These are phyloP conservation scores for Esteya vermicola DNA, from an alignment of 2,329 filamentous ascomycete species.

Conservation along the genomic window DNA sequence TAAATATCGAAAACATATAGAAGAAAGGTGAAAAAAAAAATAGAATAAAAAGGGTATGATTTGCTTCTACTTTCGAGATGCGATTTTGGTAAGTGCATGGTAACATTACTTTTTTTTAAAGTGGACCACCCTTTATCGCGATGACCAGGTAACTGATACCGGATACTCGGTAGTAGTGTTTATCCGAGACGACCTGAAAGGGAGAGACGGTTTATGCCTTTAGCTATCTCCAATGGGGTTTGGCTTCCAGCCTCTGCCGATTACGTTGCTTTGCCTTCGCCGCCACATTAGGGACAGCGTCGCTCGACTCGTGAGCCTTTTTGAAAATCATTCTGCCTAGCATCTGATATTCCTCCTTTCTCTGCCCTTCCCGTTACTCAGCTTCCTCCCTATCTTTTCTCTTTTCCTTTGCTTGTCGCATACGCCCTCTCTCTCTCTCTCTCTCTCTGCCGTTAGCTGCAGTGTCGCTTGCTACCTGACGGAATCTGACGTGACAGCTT, in stretches of 20 bases:
- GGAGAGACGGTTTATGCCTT: too few relatives aligned
- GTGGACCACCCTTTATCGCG: constrained; percentile 10
- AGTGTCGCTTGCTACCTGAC: too few relatives aligned
- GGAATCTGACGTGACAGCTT: too few relatives aligned
- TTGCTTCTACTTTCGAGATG: too few relatives aligned
- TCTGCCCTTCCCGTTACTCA: not conserved
- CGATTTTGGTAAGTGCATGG: not conserved
- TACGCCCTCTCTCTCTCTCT: too few relatives aligned
- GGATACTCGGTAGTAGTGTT: not conserved
- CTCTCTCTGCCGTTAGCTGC: too few relatives aligned
- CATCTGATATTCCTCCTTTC: not conserved
- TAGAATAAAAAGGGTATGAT: not conserved
- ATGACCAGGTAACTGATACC: not conserved
- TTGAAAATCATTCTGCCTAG: not conserved
- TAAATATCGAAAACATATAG: constrained; percentile 1
- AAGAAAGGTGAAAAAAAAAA: not conserved
- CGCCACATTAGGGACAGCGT: constrained; percentile 4
- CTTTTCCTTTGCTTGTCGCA: not conserved
- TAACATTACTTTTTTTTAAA: constrained; percentile 12
- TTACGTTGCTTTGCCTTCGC: constrained; percentile 9
- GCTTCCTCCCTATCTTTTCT: not conserved
- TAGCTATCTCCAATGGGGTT: constrained; percentile 2
- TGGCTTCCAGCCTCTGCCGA: constrained; percentile 9
- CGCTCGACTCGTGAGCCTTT: not conserved
- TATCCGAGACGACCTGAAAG: not conserved